Evolutionary conservation across 805 yeast species (phyloP).

Genomic region (Cyberlindnera bimundalis): DNA sequence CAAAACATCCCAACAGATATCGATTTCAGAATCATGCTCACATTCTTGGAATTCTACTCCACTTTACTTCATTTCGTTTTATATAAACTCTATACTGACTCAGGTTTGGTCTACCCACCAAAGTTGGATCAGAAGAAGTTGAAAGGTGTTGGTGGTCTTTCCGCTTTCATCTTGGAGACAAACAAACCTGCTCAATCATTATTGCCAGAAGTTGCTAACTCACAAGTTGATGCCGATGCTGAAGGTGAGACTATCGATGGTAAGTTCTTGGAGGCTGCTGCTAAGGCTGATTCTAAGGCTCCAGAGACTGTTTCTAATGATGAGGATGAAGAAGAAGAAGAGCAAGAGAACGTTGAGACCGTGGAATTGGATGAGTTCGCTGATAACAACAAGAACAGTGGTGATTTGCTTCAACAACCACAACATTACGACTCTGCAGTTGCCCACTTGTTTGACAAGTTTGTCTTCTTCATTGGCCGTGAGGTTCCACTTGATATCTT

Average conservation of each 20-base stretch:
- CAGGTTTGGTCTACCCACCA: constrained; percentile 89
- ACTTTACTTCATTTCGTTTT: constrained; percentile 86
- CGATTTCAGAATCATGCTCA: constrained; percentile 94
- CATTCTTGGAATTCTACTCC: constrained; percentile 93
- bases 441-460: constrained; percentile 65
- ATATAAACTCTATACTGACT: constrained; percentile 80
- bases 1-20: constrained; percentile 91
- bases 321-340: constrained; percentile 35
- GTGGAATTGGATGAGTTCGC: constrained; percentile 68
- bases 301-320: constrained; percentile 29
- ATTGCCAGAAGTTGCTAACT: constrained; percentile 27
- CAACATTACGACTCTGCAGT: constrained; percentile 51
- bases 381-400: constrained; percentile 54
- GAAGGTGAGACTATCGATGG: constrained; percentile 34
- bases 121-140: constrained; percentile 61
- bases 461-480: constrained; percentile 86
- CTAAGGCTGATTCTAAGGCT: constrained; percentile 35
- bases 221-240: constrained; percentile 26
- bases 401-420: constrained; percentile 77
- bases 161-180: constrained; percentile 72
- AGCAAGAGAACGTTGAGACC: constrained; percentile 39
- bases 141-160: constrained; percentile 87
- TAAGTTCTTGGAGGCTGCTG: constrained; percentile 52
- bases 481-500: constrained; percentile 92
- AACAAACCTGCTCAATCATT: constrained; percentile 29